Evolutionary conservation across 495 filamentous ascomycete species (phyloP).

Genomic region (Hypoxylon trugodes): DNA sequence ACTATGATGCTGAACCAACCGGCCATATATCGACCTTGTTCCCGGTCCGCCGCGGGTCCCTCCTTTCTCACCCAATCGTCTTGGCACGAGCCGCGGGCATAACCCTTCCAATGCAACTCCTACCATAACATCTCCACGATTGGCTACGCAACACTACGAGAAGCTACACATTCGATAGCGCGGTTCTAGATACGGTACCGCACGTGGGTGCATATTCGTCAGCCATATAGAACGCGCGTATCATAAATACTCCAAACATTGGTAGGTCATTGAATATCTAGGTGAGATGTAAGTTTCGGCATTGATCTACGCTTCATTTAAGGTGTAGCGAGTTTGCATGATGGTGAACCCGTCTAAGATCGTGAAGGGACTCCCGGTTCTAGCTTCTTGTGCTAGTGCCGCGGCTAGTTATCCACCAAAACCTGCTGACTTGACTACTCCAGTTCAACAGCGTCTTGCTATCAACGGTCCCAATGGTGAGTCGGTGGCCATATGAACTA

Average conservation of each 20-base stretch:
- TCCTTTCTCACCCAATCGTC: conserved; percentile 35
- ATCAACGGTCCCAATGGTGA: conserved; percentile 64
- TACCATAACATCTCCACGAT: conserved; percentile 12
- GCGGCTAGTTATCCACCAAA: conserved; percentile 59
- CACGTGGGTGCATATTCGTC: conserved; percentile 23
- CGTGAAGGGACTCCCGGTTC: conserved; percentile 49
- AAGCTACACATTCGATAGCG: background rate
- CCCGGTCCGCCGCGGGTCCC: background rate
- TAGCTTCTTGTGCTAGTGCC: conserved; percentile 53
- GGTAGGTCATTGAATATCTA: conserved; percentile 1
- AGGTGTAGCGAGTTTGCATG: background rate
- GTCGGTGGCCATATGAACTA: conserved; percentile 17
- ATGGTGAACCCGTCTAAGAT: conserved; percentile 25
- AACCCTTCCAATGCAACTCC: conserved; percentile 13
- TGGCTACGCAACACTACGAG: conserved; percentile 9
- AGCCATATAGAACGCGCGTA: conserved; percentile 18
- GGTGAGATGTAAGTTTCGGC: conserved; percentile 15
- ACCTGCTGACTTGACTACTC: conserved; percentile 64
- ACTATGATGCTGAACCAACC: conserved; percentile 8
- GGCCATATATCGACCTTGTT: conserved; percentile 7
- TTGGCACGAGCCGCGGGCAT: conserved; percentile 24
- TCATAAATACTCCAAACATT: conserved; percentile 33
- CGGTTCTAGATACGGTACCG: conserved; percentile 17
- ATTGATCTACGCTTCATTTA: conserved; percentile 10
- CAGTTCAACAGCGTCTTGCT: conserved; percentile 65